Evolutionary conservation across 345 rosid genomes (phyloP), one percentile per base, ranked within the genome.

Genomic region (Salix brachista): DNA sequence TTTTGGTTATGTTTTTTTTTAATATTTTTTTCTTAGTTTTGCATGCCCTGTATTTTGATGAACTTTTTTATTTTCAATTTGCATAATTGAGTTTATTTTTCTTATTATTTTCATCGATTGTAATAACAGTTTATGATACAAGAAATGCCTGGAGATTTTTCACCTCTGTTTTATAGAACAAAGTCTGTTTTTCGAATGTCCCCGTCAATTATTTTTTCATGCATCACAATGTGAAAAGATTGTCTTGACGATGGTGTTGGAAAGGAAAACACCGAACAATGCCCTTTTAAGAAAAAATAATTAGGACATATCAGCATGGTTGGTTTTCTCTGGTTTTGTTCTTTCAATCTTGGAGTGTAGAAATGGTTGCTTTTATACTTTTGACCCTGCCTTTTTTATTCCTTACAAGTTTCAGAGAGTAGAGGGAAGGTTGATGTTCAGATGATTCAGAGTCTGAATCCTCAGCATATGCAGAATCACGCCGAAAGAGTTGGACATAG

Each of bases 361-460:
- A 54, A 21, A 54, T 21, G n/a, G 25, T 54, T 54, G 60, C 58
- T 50, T 10, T 52, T 32, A 30, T 41, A 8, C 65, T 18, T 21
- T 5, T 67, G 50, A 13, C 26, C 8, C 14, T 58, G 39, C 3
- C 12, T 32, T 17, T 56, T 18, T 11, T 44, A 66, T 74, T 42
- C 65, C 25, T 56, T 32, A 42, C 71, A 72, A 58, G 56, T 16
- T 68, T 12, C 70, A 36, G 83, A 58, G 13, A 37, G 26, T 14
- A 72, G 80, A 61, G 46, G 61, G 75, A 80, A 80, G 70, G 70
- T 77, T 58, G 83, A 80, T 52, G 13, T 75, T 58, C 71, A 60
- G 70, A 34, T 16, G 16, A 50, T 42, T 17, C 50, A 62, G 58
- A 73, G 37, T 46, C 11, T 62, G 72, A 64, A 26, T 18, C 65